phyloP scores from a whole-genome alignment of 2,329 filamentous ascomycete species.

The Alternaria dauci region DNA sequence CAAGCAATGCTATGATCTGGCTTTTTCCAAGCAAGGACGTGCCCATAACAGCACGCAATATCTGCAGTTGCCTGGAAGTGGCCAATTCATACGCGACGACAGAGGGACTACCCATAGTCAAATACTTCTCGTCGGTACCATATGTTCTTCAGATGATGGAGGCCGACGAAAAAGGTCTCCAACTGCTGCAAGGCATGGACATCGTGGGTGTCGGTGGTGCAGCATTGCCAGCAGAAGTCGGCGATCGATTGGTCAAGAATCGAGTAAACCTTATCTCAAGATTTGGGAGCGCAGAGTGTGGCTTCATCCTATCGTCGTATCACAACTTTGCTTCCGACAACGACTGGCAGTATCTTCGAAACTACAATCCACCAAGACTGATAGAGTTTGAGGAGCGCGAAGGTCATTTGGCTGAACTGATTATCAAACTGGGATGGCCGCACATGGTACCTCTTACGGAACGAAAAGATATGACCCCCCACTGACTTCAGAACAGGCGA shows the following conservation, averaged over 20 bases:
- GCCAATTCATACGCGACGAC: conserved; percentile 38
- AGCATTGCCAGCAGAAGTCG: conserved; percentile 62
- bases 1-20: conserved; percentile 67
- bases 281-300: conserved; percentile 72
- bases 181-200: conserved; percentile 66
- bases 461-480: not conserved
- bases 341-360: conserved; percentile 69
- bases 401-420: conserved; percentile 60
- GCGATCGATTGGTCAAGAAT: conserved; percentile 60
- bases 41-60: conserved; percentile 65
- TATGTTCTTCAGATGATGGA: conserved; percentile 91
- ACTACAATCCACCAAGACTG: conserved; percentile 48
- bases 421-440: conserved; percentile 66
- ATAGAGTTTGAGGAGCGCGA: conserved; percentile 59
- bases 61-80: conserved; percentile 58
- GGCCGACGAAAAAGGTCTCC: conserved; percentile 84
- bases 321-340: conserved; percentile 63
- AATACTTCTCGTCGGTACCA: conserved; percentile 72
- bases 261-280: conserved; percentile 67
- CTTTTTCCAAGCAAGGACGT: conserved; percentile 66
- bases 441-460: conserved; percentile 52
- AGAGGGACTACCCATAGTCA: conserved; percentile 49
- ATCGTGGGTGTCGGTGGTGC: conserved; percentile 72
- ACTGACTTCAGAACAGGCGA: conserved; percentile 50
- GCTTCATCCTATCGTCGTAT: conserved; percentile 70